Evolutionary conservation across 352 stramenopile genomes (phyloP), one percentile per base, ranked within the genome.

Genomic region (Phytophthora fragariae): DNA sequence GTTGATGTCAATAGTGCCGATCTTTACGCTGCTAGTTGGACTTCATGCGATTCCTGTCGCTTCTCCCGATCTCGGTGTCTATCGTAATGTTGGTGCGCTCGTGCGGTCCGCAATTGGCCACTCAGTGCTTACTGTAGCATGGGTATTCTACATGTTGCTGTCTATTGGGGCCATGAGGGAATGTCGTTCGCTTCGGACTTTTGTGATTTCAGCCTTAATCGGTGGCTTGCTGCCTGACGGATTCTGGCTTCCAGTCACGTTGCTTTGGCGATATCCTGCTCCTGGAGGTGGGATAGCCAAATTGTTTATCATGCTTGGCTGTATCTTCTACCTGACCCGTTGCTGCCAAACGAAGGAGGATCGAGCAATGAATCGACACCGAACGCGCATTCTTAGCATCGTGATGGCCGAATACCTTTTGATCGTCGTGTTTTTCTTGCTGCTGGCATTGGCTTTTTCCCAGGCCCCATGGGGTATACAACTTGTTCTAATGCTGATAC

Each of bases 371-470:
- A 62, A 70, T 61, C 29, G 47, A 9, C 54, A 44, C 8, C 68
- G 61, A 52, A 27, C 33, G 12, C 60, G 68, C 19, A 62, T 50
- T 24, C 39, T 64, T 19, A 67, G 29, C 7, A 64, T 65, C 6
- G 54, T 78, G 27, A 35, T 67, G 37, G 21, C n/a, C 3, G 61
- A 41, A 7, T 70, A 70, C 15, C 39, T 65, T 31, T 11, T 60
- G 46, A 55, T 69, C 17, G 19, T 73, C 11, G 10, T 24, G 21
- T 58, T 79, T 14, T 86, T 71, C 39, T 63, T 82, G 35, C 46
- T 69, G 2, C 39, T 86, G 12, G 56, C 74, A 4, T 29, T 74
- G 19, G 74, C 5, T 0, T 86, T 86, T 68, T 35, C 66, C 8
- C 46, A 57, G 5, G 67, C 75, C 4, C 60, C 73, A 0, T 62